phyloP scores from a whole-genome alignment of 257 asterid species.

The Petrea volubilis region DNA sequence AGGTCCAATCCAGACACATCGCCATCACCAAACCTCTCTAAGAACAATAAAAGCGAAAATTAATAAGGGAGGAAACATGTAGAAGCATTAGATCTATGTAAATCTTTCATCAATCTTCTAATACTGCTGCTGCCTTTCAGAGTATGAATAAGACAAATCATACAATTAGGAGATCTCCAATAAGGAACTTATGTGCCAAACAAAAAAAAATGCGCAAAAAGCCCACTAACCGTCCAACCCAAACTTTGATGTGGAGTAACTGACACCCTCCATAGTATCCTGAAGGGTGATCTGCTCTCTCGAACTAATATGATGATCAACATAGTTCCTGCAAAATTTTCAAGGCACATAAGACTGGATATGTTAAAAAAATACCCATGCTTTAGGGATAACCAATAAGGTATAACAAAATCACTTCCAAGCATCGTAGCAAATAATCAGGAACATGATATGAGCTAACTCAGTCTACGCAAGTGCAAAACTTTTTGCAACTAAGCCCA shows the following conservation, averaged over 20 bases:
- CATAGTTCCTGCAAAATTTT: constrained; percentile 72
- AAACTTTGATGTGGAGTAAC: constrained; percentile 81
- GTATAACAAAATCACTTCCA: constrained; percentile 5
- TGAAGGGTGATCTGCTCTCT: constrained; percentile 96
- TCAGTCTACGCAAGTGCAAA: constrained; percentile 6
- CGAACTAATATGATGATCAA: constrained; percentile 91
- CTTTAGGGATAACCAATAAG: constrained; percentile 6
- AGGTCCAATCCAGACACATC: constrained; percentile 85
- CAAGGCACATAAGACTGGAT: constrained; percentile 23
- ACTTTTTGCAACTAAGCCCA: not conserved
- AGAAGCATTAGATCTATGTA: constrained; percentile 18
- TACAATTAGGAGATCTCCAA: not conserved
- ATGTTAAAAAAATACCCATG: constrained; percentile 2
- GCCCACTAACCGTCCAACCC: constrained; percentile 83
- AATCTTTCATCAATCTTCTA: not conserved
- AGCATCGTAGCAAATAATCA: constrained; percentile 1
- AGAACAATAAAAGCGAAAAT: constrained; percentile 19
- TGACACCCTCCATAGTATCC: constrained; percentile 86
- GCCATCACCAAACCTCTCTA: constrained; percentile 96
- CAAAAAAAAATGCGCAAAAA: not conserved
- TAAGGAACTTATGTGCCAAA: not conserved
- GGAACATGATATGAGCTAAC: constrained; percentile 14
- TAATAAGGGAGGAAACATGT: not conserved
- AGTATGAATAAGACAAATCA: not conserved
- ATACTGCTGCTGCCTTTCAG: not conserved